Conservation (phyloP, 116 monocot genomes). For the Posidonia oceanica region DNA sequence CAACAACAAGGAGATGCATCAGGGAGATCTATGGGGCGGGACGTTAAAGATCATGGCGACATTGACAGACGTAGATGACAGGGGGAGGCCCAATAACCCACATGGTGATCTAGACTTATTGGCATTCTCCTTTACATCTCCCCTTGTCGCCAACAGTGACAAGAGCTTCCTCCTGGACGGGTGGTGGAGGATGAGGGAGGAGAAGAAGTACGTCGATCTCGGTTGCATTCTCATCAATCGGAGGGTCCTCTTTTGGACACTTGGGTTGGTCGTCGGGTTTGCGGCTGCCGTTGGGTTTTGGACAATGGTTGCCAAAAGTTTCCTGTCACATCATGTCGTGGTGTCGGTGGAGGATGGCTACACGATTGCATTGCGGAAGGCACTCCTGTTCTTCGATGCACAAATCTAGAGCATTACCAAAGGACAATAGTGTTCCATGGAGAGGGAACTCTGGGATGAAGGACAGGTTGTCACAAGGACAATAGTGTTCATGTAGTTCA, state of each 20-base stretch:
- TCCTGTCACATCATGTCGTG: neutral
- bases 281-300: neutral
- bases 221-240: too few species aligned
- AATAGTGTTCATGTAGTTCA: constrained; percentile 16
- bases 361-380: neutral
- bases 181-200: neutral
- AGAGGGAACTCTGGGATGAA: constrained; percentile 72
- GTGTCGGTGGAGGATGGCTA: neutral
- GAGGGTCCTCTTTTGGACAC: neutral
- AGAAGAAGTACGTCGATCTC: too few species aligned
- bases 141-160: too few species aligned
- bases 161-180: too few species aligned
- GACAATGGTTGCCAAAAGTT: neutral
- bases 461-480: constrained; percentile 37
- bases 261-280: neutral
- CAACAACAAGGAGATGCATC: neutral
- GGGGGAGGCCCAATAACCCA: too few species aligned
- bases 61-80: too few species aligned
- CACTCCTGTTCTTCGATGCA: neutral
- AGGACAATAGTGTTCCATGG: constrained; percentile 72
- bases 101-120: too few species aligned
- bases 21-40: neutral
- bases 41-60: neutral
- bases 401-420: constrained; percentile 40
- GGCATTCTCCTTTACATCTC: too few species aligned